Conservation (phyloP, 2,329 filamentous ascomycete genomes). For the Neoscytalidium dimidiatum region DNA sequence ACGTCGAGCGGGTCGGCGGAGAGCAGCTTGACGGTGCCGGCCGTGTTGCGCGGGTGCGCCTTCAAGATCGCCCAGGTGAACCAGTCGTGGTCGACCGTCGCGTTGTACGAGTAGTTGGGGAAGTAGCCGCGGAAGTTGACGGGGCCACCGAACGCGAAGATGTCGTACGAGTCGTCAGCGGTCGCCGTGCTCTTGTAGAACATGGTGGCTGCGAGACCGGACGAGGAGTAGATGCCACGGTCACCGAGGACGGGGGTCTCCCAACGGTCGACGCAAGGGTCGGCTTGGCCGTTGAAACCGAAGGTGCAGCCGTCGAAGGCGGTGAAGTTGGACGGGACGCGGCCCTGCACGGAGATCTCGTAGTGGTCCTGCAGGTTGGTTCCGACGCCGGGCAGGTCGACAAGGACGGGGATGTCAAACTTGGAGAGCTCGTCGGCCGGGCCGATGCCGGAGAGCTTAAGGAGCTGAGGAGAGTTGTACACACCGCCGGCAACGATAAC, state of each 20-base stretch:
- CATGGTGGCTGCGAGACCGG: constrained; percentile 56
- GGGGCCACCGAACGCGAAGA: constrained; percentile 58
- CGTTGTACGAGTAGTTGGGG: constrained; percentile 53
- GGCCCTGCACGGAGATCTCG: constrained; percentile 55
- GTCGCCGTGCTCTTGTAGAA: constrained; percentile 38
- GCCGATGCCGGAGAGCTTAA: constrained; percentile 66
- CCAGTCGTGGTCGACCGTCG: constrained; percentile 45
- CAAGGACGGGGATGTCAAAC: constrained; percentile 56
- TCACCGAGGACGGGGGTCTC: constrained; percentile 27
- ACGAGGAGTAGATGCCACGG: constrained; percentile 49
- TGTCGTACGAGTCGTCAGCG: constrained; percentile 52
- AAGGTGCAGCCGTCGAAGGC: constrained; percentile 43
- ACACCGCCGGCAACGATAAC: constrained; percentile 54
- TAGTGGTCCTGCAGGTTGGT: constrained; percentile 66
- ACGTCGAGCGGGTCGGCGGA: constrained; percentile 64
- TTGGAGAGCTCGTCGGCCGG: constrained; percentile 54
- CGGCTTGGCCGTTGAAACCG: constrained; percentile 28
- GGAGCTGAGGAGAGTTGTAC: constrained; percentile 65
- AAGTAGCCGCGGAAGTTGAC: constrained; percentile 59
- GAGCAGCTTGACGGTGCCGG: constrained; percentile 62
- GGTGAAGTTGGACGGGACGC: constrained; percentile 38
- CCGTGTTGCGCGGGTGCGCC: constrained; percentile 62
- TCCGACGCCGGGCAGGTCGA: constrained; percentile 63
- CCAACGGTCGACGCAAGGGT: constrained; percentile 50
- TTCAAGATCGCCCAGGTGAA: constrained; percentile 60